Evolutionary conservation across 257 asterid species (phyloP).

Genomic region (Nicotiana paniculata): DNA sequence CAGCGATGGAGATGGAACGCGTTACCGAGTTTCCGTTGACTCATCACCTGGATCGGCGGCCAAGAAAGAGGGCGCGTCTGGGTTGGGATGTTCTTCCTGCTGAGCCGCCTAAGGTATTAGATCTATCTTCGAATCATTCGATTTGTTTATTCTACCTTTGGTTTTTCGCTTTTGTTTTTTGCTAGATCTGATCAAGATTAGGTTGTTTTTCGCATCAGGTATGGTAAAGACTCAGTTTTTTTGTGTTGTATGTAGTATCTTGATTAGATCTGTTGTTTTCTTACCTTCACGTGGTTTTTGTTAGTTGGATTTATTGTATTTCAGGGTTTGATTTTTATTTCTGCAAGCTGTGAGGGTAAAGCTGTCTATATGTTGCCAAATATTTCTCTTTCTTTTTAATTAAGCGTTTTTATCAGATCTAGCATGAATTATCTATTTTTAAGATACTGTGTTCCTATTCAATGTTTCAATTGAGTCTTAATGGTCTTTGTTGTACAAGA

Average conservation of each 20-base stretch:
- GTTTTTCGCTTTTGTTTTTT: slow-evolving; percentile 16
- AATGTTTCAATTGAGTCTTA: not conserved
- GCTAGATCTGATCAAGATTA: slow-evolving; percentile 45
- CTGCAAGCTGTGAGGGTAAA: not conserved
- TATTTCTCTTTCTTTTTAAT: not conserved
- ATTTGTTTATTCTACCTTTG: not conserved
- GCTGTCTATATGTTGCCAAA: not conserved
- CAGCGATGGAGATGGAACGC: slow-evolving; percentile 87
- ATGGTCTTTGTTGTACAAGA: not conserved
- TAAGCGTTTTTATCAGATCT: not conserved
- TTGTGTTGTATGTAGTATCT: not conserved
- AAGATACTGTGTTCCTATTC: not conserved
- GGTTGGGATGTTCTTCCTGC: slow-evolving; percentile 88
- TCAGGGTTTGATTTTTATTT: not conserved
- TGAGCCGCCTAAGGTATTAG: slow-evolving; percentile 54
- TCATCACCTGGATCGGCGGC: slow-evolving; percentile 56
- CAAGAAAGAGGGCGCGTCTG: slow-evolving; percentile 74
- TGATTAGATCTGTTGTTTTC: not conserved
- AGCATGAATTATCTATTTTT: not conserved
- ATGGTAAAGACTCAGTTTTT: slow-evolving; percentile 9
- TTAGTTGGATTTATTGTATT: not conserved
- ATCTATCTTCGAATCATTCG: slow-evolving; percentile 15
- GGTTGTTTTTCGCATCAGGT: slow-evolving; percentile 27
- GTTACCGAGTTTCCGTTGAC: slow-evolving; percentile 61
- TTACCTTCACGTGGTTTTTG: slow-evolving; percentile 2